A percentile compares a stretch with the other conserved stretches of the same genome.
phyloP scores from a whole-genome alignment of 73 alveolate species.

The Paramecium bursaria region DNA sequence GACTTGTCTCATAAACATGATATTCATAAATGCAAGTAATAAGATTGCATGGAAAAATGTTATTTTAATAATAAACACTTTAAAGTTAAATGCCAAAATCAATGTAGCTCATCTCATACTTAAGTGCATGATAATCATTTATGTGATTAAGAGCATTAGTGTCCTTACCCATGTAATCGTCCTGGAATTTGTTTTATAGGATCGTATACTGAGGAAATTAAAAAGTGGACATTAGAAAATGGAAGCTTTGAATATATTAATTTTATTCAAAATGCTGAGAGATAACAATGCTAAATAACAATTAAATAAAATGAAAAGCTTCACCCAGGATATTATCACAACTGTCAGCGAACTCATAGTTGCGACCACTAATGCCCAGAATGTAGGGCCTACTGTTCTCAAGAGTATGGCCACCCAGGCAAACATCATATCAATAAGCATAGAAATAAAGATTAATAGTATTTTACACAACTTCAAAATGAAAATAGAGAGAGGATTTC shows the following conservation, averaged over 20 bases:
- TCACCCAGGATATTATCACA: too few relatives aligned
- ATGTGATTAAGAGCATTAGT: conserved; percentile 37
- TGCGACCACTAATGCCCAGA: conserved; percentile 33
- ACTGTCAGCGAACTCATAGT: background rate
- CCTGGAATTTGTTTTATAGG: conserved; percentile 29
- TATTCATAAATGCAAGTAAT: too few relatives aligned
- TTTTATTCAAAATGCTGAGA: too few relatives aligned
- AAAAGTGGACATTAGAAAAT: conserved; percentile 20
- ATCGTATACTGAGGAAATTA: background rate
- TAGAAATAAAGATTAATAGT: conserved; percentile 18
- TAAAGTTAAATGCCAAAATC: too few relatives aligned
- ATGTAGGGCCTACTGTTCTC: conserved; percentile 45
- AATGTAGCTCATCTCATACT: too few relatives aligned
- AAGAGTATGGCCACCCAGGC: conserved; percentile 31
- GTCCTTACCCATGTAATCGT: conserved; percentile 10
- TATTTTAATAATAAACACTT: too few relatives aligned
- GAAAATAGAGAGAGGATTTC: background rate
- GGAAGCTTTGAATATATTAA: too few relatives aligned
- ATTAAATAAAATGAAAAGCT: too few relatives aligned
- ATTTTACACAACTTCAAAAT: background rate
- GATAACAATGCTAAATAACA: too few relatives aligned
- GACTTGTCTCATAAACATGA: too few relatives aligned
- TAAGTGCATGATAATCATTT: conserved; percentile 38
- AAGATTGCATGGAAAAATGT: too few relatives aligned
- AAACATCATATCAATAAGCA: conserved; percentile 36